Percentiles rank a stretch among this genome's conserved stretches.
phyloP scores from a whole-genome alignment of 2,329 filamentous ascomycete species.

The Pseudopithomyces maydicus region DNA sequence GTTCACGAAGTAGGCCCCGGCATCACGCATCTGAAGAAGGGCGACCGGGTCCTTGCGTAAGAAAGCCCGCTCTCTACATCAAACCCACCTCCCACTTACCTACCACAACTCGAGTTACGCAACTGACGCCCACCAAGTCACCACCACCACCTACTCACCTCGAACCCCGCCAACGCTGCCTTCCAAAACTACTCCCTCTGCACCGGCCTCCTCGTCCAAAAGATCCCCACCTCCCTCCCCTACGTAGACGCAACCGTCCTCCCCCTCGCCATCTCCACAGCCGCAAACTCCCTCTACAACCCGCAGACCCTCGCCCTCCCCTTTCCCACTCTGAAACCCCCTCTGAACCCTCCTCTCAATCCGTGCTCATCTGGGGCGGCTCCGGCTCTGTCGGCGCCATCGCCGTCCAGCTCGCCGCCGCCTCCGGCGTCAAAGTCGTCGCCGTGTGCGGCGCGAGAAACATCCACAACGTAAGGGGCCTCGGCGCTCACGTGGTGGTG shows the following conservation, averaged over 20 bases:
- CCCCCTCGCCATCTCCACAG: constrained; percentile 52
- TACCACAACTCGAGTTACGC: not conserved
- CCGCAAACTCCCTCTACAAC: constrained; percentile 50
- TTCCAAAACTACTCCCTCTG: constrained; percentile 44
- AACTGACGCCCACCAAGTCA: constrained; percentile 18
- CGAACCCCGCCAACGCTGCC: constrained; percentile 28
- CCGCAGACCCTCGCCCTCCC: constrained; percentile 42
- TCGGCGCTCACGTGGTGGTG: constrained; percentile 37
- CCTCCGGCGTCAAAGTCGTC: constrained; percentile 49
- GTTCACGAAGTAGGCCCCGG: constrained; percentile 53
- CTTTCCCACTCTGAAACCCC: constrained; percentile 6
- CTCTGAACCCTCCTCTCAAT: constrained; percentile 23
- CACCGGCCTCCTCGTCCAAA: constrained; percentile 36
- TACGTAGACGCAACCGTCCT: constrained; percentile 49
- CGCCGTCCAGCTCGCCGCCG: constrained; percentile 51
- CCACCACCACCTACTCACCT: constrained; percentile 28
- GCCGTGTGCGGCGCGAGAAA: constrained; percentile 45
- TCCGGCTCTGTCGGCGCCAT: constrained; percentile 49
- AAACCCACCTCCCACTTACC: not conserved
- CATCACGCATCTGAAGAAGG: constrained; percentile 52
- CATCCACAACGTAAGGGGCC: constrained; percentile 28
- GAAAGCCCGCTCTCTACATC: not conserved
- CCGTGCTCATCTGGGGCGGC: constrained; percentile 59
- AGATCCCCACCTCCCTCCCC: constrained; percentile 46
- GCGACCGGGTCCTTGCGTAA: constrained; percentile 51